Percentiles rank a stretch among this genome's conserved stretches.
phyloP scores from a whole-genome alignment of 495 filamentous ascomycete genomes.

The Platismatia glauca region DNA sequence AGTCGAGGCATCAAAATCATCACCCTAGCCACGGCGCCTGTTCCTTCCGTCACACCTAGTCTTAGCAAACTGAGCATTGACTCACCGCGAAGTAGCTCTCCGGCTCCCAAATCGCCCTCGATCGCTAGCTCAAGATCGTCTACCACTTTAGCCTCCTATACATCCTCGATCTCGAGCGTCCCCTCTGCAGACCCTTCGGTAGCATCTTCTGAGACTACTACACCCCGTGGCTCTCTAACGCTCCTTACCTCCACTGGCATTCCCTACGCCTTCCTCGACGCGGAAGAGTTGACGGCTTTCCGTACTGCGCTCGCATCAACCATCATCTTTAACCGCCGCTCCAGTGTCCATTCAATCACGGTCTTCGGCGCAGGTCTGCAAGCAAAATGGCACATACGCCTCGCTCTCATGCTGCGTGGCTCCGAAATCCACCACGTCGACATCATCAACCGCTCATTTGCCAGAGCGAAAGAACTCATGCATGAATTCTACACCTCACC shows the following conservation, averaged over 20 bases:
- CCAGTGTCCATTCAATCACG: constrained; percentile 57
- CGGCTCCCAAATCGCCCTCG: constrained; percentile 13
- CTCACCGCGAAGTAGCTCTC: constrained; percentile 14
- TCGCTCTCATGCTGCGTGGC: constrained; percentile 66
- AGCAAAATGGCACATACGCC: constrained; percentile 87
- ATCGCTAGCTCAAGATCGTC: constrained; percentile 17
- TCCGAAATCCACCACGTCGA: constrained; percentile 64
- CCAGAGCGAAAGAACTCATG: constrained; percentile 44
- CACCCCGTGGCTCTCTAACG: constrained; percentile 69
- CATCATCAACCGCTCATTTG: constrained; percentile 69
- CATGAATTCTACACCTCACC: constrained; percentile 45
- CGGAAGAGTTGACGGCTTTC: constrained; percentile 82
- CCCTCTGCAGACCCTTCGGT: constrained; percentile 44
- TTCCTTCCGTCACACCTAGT: constrained; percentile 15
- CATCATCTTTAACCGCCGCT: constrained; percentile 63
- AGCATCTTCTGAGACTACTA: constrained; percentile 41
- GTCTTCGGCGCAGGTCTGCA: constrained; percentile 89
- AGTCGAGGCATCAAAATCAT: constrained; percentile 58
- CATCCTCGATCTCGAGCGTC: constrained; percentile 65
- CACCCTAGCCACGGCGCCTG: constrained; percentile 32
- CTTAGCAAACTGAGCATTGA: constrained; percentile 20
- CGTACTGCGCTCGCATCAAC: constrained; percentile 79
- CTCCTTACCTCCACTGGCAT: constrained; percentile 58
- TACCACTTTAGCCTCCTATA: constrained; percentile 28
- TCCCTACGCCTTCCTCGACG: constrained; percentile 73